Percentiles rank a stretch among this genome's conserved stretches.
Conservation (phyloP, 257 asterid species). For the Striga asiatica region DNA sequence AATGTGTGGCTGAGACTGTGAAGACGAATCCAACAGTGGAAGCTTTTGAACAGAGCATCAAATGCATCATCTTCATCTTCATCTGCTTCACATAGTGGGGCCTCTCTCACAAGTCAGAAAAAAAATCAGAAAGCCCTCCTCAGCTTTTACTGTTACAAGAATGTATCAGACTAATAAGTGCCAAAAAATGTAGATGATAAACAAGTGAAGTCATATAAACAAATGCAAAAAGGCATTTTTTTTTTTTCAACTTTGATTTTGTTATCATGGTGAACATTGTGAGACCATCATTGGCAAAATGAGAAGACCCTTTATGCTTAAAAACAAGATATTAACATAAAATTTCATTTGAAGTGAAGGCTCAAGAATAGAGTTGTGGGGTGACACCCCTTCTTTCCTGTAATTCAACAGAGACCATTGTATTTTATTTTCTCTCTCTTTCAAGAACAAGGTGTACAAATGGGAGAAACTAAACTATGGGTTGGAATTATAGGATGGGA, state of each 20-base stretch:
- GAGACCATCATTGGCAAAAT: conserved; percentile 7
- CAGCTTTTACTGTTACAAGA: conserved; percentile 25
- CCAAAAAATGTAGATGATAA: conserved; percentile 8
- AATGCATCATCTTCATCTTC: conserved; percentile 39
- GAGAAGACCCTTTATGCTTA: conserved; percentile 5
- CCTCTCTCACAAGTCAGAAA: conserved; percentile 43
- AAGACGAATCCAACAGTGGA: conserved; percentile 62
- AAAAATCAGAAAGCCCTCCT: conserved; percentile 15
- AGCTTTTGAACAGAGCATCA: conserved; percentile 23
- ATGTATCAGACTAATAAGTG: conserved; percentile 24
- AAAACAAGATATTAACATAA: neutral
- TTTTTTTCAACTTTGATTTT: neutral
- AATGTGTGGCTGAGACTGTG: conserved; percentile 28
- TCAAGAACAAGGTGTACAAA: conserved; percentile 30
- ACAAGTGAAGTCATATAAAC: neutral
- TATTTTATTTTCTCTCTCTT: conserved; percentile 5
- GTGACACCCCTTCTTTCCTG: conserved; percentile 12
- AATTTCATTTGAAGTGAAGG: conserved; percentile 2
- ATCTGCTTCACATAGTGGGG: conserved; percentile 43
- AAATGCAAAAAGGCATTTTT: neutral
- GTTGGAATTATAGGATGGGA: too few relatives aligned
- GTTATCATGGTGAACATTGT: neutral
- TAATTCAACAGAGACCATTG: too few relatives aligned
- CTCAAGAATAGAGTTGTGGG: conserved; percentile 18
- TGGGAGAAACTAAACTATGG: conserved; percentile 48